Base-by-base conservation (phyloP, 2,329 filamentous ascomycete genomes). In the Xylariaceae sp. region DNA sequence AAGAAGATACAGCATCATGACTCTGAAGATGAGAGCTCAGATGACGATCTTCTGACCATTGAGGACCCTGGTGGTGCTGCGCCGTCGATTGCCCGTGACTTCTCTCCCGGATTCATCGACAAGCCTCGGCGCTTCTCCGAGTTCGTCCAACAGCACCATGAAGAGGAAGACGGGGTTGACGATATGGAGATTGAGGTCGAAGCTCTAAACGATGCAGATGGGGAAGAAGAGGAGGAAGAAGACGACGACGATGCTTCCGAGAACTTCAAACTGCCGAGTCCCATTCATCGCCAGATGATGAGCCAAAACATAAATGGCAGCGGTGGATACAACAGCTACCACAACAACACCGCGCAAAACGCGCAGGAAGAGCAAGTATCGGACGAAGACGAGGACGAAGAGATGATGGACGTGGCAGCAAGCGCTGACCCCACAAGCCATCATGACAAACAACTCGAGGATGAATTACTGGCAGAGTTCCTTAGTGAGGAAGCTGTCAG, bases 21-120 rank as follows among this genome's bases (percentile, higher is more conserved):
- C 18, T 72, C 67, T 15, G 74, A 77, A 3, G 78, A 80, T 1
- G 79, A 83, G 5, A 81, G 82, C 3, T 79, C 80, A 10, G 82
- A 84, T 49, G 83, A 82, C 23, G 83, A 84, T 54, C 79, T 80
- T 51, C 75, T 86, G 39, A 78, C 80, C 30, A 77, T 87, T 58
- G 85, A 87, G 70, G 85, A 84, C 64, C 84, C 84, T 0, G 82
- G 78, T 51, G 81, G 77, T 37, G 77, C 77, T 18, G 72, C 74
- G 2, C 70, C 73, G 8, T 56, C 58, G 30, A 62, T 72, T 61
- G 64, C 64, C 47, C 68, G 74, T 15, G 76, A 79, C 68, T 81
- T 81, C 68, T 80, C 79, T 3, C 79, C 80, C 0, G 75, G 78
- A 0, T 78, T 82, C 68, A 76, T 78, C 15, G 67, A 74, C 2